A percentile compares a stretch with the other conserved stretches of the same genome.
Evolutionary conservation across 2,329 filamentous ascomycete genomes (phyloP).

Genomic region (Alternaria postmessia): DNA sequence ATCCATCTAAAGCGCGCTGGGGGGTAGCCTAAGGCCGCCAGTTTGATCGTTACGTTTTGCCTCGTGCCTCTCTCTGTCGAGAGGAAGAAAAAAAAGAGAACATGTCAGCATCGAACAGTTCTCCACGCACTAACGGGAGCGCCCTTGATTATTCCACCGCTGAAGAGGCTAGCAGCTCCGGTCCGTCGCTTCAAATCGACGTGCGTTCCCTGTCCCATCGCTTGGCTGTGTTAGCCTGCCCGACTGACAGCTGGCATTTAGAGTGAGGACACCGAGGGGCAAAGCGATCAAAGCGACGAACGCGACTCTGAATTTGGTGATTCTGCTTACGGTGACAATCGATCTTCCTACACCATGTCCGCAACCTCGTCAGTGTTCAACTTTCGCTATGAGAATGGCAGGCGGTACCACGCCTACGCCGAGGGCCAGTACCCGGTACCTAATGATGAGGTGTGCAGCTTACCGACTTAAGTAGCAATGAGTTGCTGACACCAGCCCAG

Average conservation of each 20-base stretch:
- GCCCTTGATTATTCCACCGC: constrained; percentile 6
- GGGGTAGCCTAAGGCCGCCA: neutral
- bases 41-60: neutral
- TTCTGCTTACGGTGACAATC: constrained; percentile 13
- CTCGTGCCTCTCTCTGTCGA: neutral
- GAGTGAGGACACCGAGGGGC: constrained; percentile 4
- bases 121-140: constrained; percentile 2
- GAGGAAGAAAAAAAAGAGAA: neutral
- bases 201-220: constrained; percentile 23
- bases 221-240: constrained; percentile 10
- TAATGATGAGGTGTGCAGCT: constrained; percentile 41
- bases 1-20: constrained; percentile 12
- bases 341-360: constrained; percentile 38
- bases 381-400: constrained; percentile 42
- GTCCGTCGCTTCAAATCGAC: constrained; percentile 39
- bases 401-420: constrained; percentile 43
- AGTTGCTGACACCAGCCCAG: constrained; percentile 22
- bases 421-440: constrained; percentile 44
- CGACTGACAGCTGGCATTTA: constrained; percentile 21
- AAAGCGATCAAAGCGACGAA: constrained; percentile 40
- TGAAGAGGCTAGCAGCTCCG: constrained; percentile 35
- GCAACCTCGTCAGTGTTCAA: constrained; percentile 42
- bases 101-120: constrained; percentile 8
- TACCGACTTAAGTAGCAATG: neutral
- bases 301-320: constrained; percentile 41